Evolutionary conservation across 2,329 filamentous ascomycete genomes (phyloP).

Genomic region (Cercospora sojina): DNA sequence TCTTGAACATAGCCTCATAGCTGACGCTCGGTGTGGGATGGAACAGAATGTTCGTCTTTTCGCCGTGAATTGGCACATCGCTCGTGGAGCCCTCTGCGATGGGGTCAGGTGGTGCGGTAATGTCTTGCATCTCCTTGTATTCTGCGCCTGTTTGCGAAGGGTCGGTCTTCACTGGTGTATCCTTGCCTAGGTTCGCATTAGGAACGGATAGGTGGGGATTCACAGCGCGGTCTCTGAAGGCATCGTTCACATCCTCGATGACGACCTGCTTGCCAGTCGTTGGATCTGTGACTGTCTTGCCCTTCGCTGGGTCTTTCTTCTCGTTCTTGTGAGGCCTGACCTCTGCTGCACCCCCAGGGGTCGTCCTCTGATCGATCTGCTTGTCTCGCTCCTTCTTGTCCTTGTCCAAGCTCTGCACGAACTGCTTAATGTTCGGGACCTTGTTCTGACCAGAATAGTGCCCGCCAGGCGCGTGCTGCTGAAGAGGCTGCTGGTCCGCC

Average conservation of each 20-base stretch:
- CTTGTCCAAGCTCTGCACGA: slow-evolving; percentile 72
- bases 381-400: slow-evolving; percentile 76
- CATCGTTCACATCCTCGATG: slow-evolving; percentile 76
- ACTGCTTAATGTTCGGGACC: slow-evolving; percentile 83
- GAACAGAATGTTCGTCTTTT: slow-evolving; percentile 95
- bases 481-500: slow-evolving; percentile 18
- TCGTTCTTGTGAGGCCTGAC: slow-evolving; percentile 50
- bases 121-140: slow-evolving; percentile 81
- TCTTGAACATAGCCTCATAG: slow-evolving; percentile 82
- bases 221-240: slow-evolving; percentile 67
- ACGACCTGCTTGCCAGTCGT: slow-evolving; percentile 82
- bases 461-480: slow-evolving; percentile 45
- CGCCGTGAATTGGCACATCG: slow-evolving; percentile 91
- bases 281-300: slow-evolving; percentile 75
- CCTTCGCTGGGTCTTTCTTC: slow-evolving; percentile 47
- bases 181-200: slow-evolving; percentile 80
- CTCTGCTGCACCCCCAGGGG: slow-evolving; percentile 38
- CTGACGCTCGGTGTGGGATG: slow-evolving; percentile 88
- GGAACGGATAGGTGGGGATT: slow-evolving; percentile 79
- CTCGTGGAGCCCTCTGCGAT: slow-evolving; percentile 78
- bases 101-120: slow-evolving; percentile 87
- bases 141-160: slow-evolving; percentile 70
- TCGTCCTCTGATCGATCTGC: slow-evolving; percentile 58
- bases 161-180: slow-evolving; percentile 70
- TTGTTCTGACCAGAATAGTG: slow-evolving; percentile 83